A percentile compares a stretch with the other conserved stretches of the same genome.
Conservation (phyloP, 2,329 filamentous ascomycete species). For the Exophiala aquamarina region DNA sequence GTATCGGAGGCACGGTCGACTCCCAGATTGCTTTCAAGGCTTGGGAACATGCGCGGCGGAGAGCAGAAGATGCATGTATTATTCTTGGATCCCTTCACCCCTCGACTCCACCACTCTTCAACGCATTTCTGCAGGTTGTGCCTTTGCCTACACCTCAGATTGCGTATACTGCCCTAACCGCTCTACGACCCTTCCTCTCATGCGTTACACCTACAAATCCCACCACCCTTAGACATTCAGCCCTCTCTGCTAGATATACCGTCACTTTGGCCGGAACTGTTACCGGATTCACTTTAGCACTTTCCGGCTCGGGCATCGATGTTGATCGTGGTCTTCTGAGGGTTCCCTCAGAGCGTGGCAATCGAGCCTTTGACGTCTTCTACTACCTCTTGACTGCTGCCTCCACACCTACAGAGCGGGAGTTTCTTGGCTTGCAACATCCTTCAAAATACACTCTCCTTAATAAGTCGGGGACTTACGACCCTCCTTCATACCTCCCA, state of each 20-base stretch:
- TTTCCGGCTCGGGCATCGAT: constrained; percentile 87
- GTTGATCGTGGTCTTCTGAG: constrained; percentile 76
- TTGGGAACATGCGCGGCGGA: constrained; percentile 93
- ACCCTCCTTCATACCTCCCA: constrained; percentile 82
- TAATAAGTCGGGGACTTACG: constrained; percentile 79
- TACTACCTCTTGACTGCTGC: constrained; percentile 94
- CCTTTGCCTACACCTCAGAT: constrained; percentile 75
- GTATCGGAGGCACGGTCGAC: constrained; percentile 77
- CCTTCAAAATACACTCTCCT: constrained; percentile 77
- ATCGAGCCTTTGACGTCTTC: constrained; percentile 94
- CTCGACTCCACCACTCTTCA: constrained; percentile 80
- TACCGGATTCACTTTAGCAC: constrained; percentile 69
- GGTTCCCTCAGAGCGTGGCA: constrained; percentile 75
- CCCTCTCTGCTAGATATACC: constrained; percentile 77
- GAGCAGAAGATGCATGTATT: constrained; percentile 94
- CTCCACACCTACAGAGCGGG: constrained; percentile 82
- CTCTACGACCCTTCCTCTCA: constrained; percentile 80
- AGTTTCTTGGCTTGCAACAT: constrained; percentile 78
- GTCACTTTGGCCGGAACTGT: constrained; percentile 79
- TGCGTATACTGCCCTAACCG: constrained; percentile 76
- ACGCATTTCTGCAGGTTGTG: constrained; percentile 76
- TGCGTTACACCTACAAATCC: constrained; percentile 88
- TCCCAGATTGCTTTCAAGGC: constrained; percentile 73
- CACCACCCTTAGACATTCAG: constrained; percentile 75
- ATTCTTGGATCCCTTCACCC: constrained; percentile 85